A percentile compares a stretch with the other conserved stretches of the same genome.
Conservation (phyloP, 352 stramenopile genomes). For the Phytophthora ramorum region DNA sequence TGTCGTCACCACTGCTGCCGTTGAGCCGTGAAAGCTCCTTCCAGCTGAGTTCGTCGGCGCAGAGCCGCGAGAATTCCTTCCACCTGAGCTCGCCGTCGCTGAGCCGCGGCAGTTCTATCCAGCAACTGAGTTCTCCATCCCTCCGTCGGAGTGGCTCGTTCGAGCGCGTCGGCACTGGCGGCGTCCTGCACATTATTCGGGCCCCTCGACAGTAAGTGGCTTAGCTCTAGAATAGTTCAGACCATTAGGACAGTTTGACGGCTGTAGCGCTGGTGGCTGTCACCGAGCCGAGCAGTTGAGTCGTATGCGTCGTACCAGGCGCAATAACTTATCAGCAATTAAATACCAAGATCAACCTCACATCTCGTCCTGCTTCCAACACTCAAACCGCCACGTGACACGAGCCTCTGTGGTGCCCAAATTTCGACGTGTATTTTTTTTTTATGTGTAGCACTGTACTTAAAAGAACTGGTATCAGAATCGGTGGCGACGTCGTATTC, state of each 20-base stretch:
- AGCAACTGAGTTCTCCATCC: slow-evolving; percentile 19
- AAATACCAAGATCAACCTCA: slow-evolving; percentile 7
- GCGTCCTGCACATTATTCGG: slow-evolving; percentile 28
- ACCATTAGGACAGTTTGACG: not conserved
- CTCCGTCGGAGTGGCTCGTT: slow-evolving; percentile 16
- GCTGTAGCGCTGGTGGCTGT: not conserved
- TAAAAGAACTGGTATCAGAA: no score
- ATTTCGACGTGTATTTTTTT: no score
- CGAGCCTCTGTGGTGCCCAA: no score
- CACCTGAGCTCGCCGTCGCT: slow-evolving; percentile 9
- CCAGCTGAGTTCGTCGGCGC: slow-evolving; percentile 19
- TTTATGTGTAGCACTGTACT: no score
- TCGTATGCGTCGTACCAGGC: slow-evolving; percentile 5
- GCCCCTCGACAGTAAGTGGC: slow-evolving; percentile 15
- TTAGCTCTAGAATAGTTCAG: not conserved
- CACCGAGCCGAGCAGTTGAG: slow-evolving; percentile 1
- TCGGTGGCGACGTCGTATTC: no score
- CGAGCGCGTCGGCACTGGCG: slow-evolving; percentile 12
- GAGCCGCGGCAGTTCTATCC: slow-evolving; percentile 27
- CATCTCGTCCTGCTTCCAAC: not conserved
- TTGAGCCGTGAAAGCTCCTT: slow-evolving; percentile 37
- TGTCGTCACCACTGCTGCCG: slow-evolving; percentile 30
- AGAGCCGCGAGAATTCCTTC: slow-evolving; percentile 23
- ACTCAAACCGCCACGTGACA: not conserved
- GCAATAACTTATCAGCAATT: slow-evolving; percentile 21